Evolutionary conservation across 2,329 filamentous ascomycete species (phyloP), one percentile per base, ranked within the genome.

Genomic region (Neobulgaria alba): DNA sequence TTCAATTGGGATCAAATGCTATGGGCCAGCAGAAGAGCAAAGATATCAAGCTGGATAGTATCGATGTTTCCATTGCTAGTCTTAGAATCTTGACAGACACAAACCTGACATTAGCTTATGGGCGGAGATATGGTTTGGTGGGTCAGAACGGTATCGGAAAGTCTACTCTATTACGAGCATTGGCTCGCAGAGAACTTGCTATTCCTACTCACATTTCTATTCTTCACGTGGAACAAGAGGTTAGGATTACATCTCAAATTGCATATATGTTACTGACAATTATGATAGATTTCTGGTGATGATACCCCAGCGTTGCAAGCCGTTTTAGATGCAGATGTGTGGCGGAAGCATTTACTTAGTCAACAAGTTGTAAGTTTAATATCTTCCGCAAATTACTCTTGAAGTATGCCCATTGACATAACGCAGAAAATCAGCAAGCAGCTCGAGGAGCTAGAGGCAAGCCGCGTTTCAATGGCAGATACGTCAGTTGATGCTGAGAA

Each of bases 111-210:
- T 72, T 98, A 49, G 82, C 92, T 0, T 95, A 94, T 62, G 88
- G 90, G 39, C 82, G 89, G 60, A 81, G 92, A 51, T 98, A 98
- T 65, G 92, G 92, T 78, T 71, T 98, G 50, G 92, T 98, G 53
- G 92, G 92, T 73, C 85, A 96, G 73, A 98, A 98, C 76, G 92
- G 92, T 87, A 90, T 98, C 50, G 92, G 85, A 73, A 90, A 92
- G 75, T 87, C 87, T 60, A 98, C 92, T n/a, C 70, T 98, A 50
- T 74, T 98, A 47, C 77, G 92, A 53, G 92, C 92, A 12, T 71
- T 98, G 51, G 93, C 89, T 57, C 80, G 87, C 57, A 79, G 92
- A 82, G 92, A 98, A 61, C 76, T 98, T 45, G 77, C 89, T 3
- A 92, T 98, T 65, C 92, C 92, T 9, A 93, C 86, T 1, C 90